Evolutionary conservation across 2,329 filamentous ascomycete species (phyloP).

Genomic region (Alternaria novae-zelandiae): DNA sequence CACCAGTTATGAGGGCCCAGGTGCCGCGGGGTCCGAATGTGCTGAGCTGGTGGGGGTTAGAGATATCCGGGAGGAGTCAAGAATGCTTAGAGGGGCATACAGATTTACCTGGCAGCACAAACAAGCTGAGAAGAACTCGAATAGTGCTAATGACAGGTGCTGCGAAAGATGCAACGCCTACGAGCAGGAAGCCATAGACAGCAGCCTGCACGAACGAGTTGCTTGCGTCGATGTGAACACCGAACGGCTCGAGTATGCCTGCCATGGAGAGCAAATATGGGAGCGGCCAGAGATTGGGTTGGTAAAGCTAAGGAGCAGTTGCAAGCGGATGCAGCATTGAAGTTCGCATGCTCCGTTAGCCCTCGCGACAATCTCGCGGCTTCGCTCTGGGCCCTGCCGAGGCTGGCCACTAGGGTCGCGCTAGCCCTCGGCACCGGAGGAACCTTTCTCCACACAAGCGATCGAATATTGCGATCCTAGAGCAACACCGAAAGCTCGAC

Average conservation of each 20-base stretch:
- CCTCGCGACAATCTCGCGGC: neutral
- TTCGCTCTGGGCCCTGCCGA: slow-evolving; percentile 12
- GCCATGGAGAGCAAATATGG: slow-evolving; percentile 12
- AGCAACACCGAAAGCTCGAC: slow-evolving; percentile 37
- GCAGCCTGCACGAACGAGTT: slow-evolving; percentile 37
- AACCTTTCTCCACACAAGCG: slow-evolving; percentile 15
- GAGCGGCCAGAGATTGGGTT: neutral
- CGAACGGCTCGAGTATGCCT: slow-evolving; percentile 31
- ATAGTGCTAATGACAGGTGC: slow-evolving; percentile 54
- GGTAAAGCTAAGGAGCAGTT: neutral
- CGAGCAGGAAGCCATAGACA: slow-evolving; percentile 37
- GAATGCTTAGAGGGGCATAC: slow-evolving; percentile 39
- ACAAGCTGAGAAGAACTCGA: slow-evolving; percentile 56
- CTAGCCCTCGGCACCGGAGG: slow-evolving; percentile 12
- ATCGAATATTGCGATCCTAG: slow-evolving; percentile 17
- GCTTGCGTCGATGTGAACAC: slow-evolving; percentile 41
- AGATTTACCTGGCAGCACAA: slow-evolving; percentile 56
- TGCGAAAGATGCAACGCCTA: slow-evolving; percentile 39
- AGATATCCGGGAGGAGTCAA: slow-evolving; percentile 8
- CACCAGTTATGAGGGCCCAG: slow-evolving; percentile 94
- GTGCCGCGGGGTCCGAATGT: slow-evolving; percentile 90
- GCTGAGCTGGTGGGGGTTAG: slow-evolving; percentile 64
- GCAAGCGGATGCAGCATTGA: neutral
- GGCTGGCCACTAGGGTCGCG: slow-evolving; percentile 10
- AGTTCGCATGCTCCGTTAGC: neutral